These are phyloP conservation scores for Aspergillus haitiensis DNA, from an alignment of 495 filamentous ascomycete species.

Conservation along the genomic window DNA sequence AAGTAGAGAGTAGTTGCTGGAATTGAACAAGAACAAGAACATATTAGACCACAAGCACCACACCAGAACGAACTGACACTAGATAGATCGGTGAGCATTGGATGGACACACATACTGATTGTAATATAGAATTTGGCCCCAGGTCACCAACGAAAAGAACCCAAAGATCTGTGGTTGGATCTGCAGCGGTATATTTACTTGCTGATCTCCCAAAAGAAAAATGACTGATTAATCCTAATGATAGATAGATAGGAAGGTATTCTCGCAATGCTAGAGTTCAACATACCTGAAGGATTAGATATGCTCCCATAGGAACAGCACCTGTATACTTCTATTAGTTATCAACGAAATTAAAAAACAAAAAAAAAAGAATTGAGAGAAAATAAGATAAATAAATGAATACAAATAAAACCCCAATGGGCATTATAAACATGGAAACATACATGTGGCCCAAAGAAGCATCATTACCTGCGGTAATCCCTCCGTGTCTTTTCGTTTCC, in stretches of 20 bases:
- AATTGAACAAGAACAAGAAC: too few relatives aligned
- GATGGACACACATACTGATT: slow-evolving; percentile 46
- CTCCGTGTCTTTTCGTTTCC: slow-evolving; percentile 66
- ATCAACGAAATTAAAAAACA: too few relatives aligned
- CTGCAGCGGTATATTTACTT: slow-evolving; percentile 74
- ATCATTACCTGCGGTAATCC: slow-evolving; percentile 73
- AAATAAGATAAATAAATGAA: neutral
- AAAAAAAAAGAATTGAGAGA: slow-evolving; percentile 1
- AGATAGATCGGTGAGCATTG: too few relatives aligned
- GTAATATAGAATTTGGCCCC: slow-evolving; percentile 67
- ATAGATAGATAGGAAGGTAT: slow-evolving; percentile 25
- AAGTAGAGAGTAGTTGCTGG: slow-evolving; percentile 18
- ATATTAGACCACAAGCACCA: too few relatives aligned
- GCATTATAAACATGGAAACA: slow-evolving; percentile 12
- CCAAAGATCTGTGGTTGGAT: slow-evolving; percentile 73
- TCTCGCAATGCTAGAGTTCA: slow-evolving; percentile 39
- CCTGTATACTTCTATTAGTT: slow-evolving; percentile 28
- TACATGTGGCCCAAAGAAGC: slow-evolving; percentile 71
- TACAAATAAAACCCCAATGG: neutral
- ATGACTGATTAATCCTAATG: slow-evolving; percentile 25
- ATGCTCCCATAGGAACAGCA: slow-evolving; percentile 55
- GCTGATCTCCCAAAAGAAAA: slow-evolving; percentile 34
- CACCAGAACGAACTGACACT: too few relatives aligned
- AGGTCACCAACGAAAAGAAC: slow-evolving; percentile 61
- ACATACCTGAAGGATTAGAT: slow-evolving; percentile 54